Evolutionary conservation across 257 asterid genomes (phyloP).

Genomic region (Solanum piurae): DNA sequence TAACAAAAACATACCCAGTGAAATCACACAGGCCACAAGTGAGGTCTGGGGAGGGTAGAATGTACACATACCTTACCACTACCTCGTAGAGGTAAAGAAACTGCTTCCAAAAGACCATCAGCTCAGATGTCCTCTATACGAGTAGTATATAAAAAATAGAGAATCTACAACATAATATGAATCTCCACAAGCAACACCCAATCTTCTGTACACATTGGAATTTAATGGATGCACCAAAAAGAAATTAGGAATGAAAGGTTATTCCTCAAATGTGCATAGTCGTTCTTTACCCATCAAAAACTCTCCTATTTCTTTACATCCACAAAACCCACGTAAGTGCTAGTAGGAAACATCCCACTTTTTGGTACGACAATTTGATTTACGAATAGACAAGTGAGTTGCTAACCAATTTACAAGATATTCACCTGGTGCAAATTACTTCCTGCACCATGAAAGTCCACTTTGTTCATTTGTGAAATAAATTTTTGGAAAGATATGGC

Average conservation of each 20-base stretch:
- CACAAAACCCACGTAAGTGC: background rate
- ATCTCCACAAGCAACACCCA: background rate
- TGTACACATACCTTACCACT: background rate
- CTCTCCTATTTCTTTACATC: background rate
- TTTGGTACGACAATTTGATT: background rate
- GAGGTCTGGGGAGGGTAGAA: background rate
- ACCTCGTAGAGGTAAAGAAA: background rate
- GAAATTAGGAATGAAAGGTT: background rate
- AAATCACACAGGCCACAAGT: background rate
- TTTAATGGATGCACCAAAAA: background rate
- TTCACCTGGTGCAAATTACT: background rate
- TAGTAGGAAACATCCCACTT: background rate
- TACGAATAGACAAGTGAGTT: background rate
- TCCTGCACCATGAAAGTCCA: background rate
- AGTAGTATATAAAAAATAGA: background rate
- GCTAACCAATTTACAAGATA: background rate
- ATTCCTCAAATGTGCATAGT: background rate
- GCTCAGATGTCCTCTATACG: background rate
- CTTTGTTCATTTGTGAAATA: background rate
- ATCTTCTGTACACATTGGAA: background rate
- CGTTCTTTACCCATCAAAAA: background rate
- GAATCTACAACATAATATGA: background rate
- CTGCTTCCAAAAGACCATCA: background rate
- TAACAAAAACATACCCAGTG: background rate
- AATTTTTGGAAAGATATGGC: background rate